phyloP scores from a whole-genome alignment of 257 asterid species.

The Cynanchum wilfordii region DNA sequence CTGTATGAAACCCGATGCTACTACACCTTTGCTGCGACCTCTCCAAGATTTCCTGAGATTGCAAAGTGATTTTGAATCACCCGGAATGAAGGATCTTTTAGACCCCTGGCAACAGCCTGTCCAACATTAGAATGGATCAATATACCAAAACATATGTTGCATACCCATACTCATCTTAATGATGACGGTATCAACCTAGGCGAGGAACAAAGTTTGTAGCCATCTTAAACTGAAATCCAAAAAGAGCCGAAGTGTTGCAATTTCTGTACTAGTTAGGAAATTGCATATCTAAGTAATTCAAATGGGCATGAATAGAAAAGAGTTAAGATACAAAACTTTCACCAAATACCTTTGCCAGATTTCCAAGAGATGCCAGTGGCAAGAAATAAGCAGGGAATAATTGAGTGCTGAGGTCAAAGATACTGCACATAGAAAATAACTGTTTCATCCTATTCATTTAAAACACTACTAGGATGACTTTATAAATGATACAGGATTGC shows the following conservation, averaged over 20 bases:
- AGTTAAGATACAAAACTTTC: not conserved
- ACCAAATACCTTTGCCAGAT: conserved; percentile 74
- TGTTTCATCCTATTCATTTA: conserved; percentile 9
- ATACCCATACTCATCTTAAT: not conserved
- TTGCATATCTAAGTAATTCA: not conserved
- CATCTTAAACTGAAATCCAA: not conserved
- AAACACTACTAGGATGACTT: not conserved
- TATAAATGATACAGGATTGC: not conserved
- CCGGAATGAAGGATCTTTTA: conserved; percentile 91
- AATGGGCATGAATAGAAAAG: not conserved
- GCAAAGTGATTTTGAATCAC: conserved; percentile 98
- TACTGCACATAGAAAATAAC: conserved; percentile 46
- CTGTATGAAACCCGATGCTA: not conserved
- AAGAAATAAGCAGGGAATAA: conserved; percentile 84
- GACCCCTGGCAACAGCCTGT: conserved; percentile 97
- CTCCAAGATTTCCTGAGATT: conserved; percentile 76
- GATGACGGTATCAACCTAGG: not conserved
- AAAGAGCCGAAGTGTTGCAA: not conserved
- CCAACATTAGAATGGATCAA: conserved; percentile 15
- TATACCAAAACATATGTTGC: conserved; percentile 4
- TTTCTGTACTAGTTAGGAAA: not conserved
- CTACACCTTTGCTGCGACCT: conserved; percentile 85
- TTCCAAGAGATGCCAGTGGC: conserved; percentile 90
- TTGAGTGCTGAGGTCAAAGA: conserved; percentile 85
- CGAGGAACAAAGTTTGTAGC: not conserved